Conservation (phyloP, 2,329 filamentous ascomycete genomes). For the Venturia oleaginea region DNA sequence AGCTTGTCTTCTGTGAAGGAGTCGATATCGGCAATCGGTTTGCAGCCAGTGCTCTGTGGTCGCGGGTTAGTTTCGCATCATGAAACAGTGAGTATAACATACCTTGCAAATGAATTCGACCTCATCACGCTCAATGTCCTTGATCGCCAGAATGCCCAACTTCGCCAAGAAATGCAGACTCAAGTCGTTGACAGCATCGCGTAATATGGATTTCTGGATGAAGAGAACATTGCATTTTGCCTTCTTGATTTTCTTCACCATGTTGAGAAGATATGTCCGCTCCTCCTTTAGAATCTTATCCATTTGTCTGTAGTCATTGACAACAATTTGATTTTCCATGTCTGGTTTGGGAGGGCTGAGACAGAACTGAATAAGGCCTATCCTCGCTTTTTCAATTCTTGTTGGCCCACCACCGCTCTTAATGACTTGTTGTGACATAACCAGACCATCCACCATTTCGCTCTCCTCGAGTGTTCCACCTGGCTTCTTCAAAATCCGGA, state of each 20-base stretch:
- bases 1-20: conserved; percentile 99
- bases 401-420: conserved; percentile 87
- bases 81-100: conserved; percentile 6
- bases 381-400: conserved; percentile 94
- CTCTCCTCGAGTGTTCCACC: conserved; percentile 98
- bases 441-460: conserved; percentile 90
- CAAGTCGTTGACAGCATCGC: conserved; percentile 95
- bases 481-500: conserved; percentile 93
- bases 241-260: conserved; percentile 99
- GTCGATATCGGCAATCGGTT: conserved; percentile 96
- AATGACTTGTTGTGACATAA: conserved; percentile 83
- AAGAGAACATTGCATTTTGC: conserved; percentile 98
- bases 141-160: conserved; percentile 88
- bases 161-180: conserved; percentile 96
- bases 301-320: conserved; percentile 99
- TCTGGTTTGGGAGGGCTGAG: conserved; percentile 96
- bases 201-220: conserved; percentile 96
- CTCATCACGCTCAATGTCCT: conserved; percentile 97
- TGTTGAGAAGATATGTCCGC: conserved; percentile 92
- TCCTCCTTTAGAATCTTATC: conserved; percentile 99
- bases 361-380: conserved; percentile 97
- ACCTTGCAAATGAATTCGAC: conserved; percentile 97
- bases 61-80: neutral
- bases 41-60: conserved; percentile 75
- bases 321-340: conserved; percentile 99